A percentile compares a stretch with the other conserved stretches of the same genome.
phyloP scores from a whole-genome alignment of 1,284 basidiomycete genomes.

The Fomitopsis palustris region DNA sequence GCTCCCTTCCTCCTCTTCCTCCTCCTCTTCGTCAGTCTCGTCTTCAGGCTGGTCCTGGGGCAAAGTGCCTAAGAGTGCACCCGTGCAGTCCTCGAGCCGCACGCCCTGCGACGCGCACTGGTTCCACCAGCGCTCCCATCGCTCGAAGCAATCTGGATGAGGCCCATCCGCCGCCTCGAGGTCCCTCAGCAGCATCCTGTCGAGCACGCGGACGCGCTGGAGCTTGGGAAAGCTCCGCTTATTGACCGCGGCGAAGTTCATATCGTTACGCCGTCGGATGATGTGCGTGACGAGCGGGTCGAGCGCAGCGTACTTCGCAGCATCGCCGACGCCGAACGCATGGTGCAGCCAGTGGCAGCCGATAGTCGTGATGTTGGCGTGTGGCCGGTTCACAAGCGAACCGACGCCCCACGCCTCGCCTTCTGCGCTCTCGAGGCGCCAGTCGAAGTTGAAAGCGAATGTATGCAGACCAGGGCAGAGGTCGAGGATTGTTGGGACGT shows the following conservation, averaged over 20 bases:
- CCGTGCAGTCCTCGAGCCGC: constrained; percentile 67
- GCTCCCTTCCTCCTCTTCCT: too few relatives aligned
- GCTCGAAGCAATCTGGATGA: constrained; percentile 39
- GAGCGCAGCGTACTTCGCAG: constrained; percentile 34
- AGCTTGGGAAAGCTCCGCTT: constrained; percentile 57
- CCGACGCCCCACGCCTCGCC: constrained; percentile 28
- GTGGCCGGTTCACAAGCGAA: constrained; percentile 46
- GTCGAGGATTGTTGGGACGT: constrained; percentile 54
- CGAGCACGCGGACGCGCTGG: constrained; percentile 54
- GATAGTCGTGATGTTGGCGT: constrained; percentile 53
- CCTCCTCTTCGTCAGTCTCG: constrained; percentile 33
- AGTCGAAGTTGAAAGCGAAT: constrained; percentile 71
- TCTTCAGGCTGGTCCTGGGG: constrained; percentile 39
- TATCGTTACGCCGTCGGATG: constrained; percentile 56
- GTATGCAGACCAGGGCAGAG: constrained; percentile 57
- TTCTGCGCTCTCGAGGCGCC: constrained; percentile 39
- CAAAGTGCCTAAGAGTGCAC: constrained; percentile 51
- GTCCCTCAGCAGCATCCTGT: constrained; percentile 48
- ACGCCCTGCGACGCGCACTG: constrained; percentile 44
- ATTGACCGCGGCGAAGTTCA: constrained; percentile 56
- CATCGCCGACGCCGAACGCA: constrained; percentile 63
- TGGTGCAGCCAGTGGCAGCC: constrained; percentile 67
- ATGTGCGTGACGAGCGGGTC: constrained; percentile 44
- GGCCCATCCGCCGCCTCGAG: constrained; percentile 53
- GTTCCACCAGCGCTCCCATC: constrained; percentile 72